Evolutionary conservation across 2,329 filamentous ascomycete genomes (phyloP).

Genomic region (Monosporascus cannonballus): DNA sequence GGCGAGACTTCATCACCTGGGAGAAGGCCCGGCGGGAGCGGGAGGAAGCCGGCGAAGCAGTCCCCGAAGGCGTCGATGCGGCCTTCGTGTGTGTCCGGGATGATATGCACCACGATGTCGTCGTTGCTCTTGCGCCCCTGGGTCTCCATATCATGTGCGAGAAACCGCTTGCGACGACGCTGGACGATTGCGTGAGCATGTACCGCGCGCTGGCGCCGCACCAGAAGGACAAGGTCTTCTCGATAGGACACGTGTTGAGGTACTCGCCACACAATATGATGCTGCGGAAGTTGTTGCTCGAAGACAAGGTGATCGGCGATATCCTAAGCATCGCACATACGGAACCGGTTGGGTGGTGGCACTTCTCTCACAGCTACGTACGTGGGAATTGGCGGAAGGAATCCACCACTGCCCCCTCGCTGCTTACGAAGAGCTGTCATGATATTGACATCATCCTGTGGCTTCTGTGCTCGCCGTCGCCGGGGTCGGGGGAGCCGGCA

Average conservation of each 20-base stretch:
- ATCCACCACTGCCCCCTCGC: slow-evolving; percentile 66
- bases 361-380: slow-evolving; percentile 87
- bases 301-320: slow-evolving; percentile 74
- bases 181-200: slow-evolving; percentile 73
- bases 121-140: slow-evolving; percentile 65
- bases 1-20: slow-evolving; percentile 70
- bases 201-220: slow-evolving; percentile 48
- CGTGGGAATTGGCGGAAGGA: slow-evolving; percentile 90
- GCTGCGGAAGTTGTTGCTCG: slow-evolving; percentile 69
- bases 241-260: slow-evolving; percentile 86
- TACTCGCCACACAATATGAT: slow-evolving; percentile 92
- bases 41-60: slow-evolving; percentile 40
- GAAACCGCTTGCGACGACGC: slow-evolving; percentile 80
- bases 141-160: slow-evolving; percentile 85
- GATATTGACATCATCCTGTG: slow-evolving; percentile 92
- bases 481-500: slow-evolving; percentile 39
- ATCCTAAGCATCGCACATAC: slow-evolving; percentile 83
- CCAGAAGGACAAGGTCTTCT: slow-evolving; percentile 55
- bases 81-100: slow-evolving; percentile 69
- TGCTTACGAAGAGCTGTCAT: slow-evolving; percentile 93
- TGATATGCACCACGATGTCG: slow-evolving; percentile 78
- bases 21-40: slow-evolving; percentile 57
- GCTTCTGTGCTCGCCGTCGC: slow-evolving; percentile 71
- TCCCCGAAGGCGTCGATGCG: slow-evolving; percentile 53
- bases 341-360: slow-evolving; percentile 94